Conservation (phyloP, 495 filamentous ascomycete species). For the Trichocladium uniseriatum region DNA sequence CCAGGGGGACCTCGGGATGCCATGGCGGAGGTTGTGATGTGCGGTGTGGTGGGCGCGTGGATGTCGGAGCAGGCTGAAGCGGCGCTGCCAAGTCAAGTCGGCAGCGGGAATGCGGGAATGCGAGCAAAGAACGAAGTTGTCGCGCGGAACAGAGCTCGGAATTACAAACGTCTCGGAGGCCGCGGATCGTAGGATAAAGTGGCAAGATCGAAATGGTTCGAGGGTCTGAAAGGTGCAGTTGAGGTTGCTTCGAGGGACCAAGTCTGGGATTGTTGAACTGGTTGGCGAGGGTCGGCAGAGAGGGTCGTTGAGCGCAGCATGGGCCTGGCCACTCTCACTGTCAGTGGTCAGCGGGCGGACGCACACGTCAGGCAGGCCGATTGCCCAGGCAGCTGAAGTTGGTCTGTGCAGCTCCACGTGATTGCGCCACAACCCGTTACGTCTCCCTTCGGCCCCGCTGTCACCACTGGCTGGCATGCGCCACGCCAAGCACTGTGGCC, state of each 20-base stretch:
- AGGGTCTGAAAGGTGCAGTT: too few species aligned
- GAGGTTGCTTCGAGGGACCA: constrained; percentile 13
- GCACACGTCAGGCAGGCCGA: constrained; percentile 22
- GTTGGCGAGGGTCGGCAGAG: constrained; percentile 10
- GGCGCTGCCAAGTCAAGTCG: constrained; percentile 1
- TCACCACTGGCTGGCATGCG: constrained; percentile 2
- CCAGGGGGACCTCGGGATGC: constrained; percentile 70
- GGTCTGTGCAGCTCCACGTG: constrained; percentile 21
- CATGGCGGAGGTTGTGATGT: constrained; percentile 45
- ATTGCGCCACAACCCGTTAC: constrained; percentile 7
- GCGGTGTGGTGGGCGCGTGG: neutral
- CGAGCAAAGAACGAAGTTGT: neutral
- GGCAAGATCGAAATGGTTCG: neutral
- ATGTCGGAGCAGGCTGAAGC: constrained; percentile 5
- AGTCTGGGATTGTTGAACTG: constrained; percentile 14
- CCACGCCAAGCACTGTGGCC: neutral
- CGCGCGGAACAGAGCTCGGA: constrained; percentile 1
- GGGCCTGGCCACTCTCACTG: constrained; percentile 12
- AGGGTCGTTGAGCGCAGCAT: constrained; percentile 13
- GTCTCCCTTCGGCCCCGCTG: neutral
- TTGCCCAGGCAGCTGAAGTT: constrained; percentile 6
- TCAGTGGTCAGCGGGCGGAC: constrained; percentile 12
- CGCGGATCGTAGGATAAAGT: neutral
- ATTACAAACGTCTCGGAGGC: neutral
- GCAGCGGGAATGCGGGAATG: neutral